Conservation (phyloP, 1,284 basidiomycete species). For the Clitocybe nebularis region DNA sequence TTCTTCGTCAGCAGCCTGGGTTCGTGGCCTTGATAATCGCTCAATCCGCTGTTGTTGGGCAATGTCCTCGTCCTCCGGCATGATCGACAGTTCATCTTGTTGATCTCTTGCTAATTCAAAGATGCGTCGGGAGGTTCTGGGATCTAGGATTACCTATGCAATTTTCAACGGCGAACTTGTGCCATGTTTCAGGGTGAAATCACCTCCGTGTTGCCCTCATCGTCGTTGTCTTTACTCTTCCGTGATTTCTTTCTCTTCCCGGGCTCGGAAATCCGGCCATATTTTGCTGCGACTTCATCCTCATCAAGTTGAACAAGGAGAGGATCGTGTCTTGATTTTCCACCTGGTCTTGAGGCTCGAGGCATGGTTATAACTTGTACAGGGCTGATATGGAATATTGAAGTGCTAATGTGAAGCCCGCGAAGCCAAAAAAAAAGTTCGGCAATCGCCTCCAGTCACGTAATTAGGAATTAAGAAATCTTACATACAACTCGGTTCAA, state of each 20-base stretch:
- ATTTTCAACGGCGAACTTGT: slow-evolving; percentile 10
- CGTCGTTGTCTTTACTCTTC: slow-evolving; percentile 36
- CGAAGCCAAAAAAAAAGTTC: slow-evolving; percentile 18
- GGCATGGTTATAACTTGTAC: slow-evolving; percentile 48
- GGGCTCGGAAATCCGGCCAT: slow-evolving; percentile 72
- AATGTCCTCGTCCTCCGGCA: slow-evolving; percentile 46
- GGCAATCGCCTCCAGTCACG: slow-evolving; percentile 22
- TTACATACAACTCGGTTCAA: slow-evolving; percentile 5
- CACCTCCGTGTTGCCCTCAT: slow-evolving; percentile 59
- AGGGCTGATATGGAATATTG: slow-evolving; percentile 12
- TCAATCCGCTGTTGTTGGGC: slow-evolving; percentile 34
- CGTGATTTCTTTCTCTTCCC: slow-evolving; percentile 68
- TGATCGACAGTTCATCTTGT: slow-evolving; percentile 81
- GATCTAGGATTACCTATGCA: slow-evolving; percentile 69
- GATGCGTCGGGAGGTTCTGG: slow-evolving; percentile 86
- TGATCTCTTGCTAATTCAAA: slow-evolving; percentile 92
- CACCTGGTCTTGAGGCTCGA: slow-evolving; percentile 45
- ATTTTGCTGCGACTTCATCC: slow-evolving; percentile 72
- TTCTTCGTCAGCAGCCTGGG: slow-evolving; percentile 39
- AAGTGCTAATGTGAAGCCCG: slow-evolving; percentile 8
- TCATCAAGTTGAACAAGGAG: slow-evolving; percentile 78
- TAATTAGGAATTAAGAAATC: slow-evolving; percentile 1
- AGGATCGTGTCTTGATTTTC: slow-evolving; percentile 75
- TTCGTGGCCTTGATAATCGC: slow-evolving; percentile 25
- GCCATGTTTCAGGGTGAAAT: slow-evolving; percentile 11